Evolutionary conservation across 2,329 filamentous ascomycete species (phyloP).

Genomic region (Coniochaeta hoffmannii): DNA sequence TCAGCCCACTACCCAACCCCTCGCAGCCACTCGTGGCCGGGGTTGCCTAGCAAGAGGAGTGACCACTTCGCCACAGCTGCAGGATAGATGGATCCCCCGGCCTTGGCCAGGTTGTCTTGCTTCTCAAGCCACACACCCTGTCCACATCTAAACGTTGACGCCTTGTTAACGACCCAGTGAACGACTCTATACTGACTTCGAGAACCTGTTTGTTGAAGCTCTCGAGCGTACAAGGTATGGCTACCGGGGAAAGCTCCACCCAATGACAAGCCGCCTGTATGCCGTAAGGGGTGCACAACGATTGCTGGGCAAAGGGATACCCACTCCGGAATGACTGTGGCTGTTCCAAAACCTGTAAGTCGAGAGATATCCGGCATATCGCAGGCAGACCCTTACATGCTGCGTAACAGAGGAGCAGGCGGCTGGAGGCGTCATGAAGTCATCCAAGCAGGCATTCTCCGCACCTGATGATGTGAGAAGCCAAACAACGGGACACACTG

Average conservation of each 20-base stretch:
- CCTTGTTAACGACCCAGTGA: not conserved
- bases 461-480: not conserved
- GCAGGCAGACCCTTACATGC: not conserved
- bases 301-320: not conserved
- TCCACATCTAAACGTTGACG: not conserved
- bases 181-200: not conserved
- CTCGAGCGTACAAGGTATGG: not conserved
- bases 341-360: conserved; percentile 1
- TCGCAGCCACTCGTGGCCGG: not conserved
- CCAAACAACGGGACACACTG: not conserved
- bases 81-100: not conserved
- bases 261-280: not conserved
- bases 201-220: conserved; percentile 3
- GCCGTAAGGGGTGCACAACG: not conserved
- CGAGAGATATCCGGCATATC: not conserved
- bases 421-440: not conserved
- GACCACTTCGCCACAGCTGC: not conserved
- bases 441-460: not conserved
- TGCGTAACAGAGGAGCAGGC: not conserved
- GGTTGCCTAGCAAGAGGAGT: not conserved
- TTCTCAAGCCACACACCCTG: not conserved
- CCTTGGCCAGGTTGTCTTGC: not conserved
- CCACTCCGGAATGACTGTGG: not conserved
- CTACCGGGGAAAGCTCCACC: not conserved
- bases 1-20: not conserved